Base-by-base conservation (phyloP, 2,329 filamentous ascomycete genomes). In the Purpureocillium takamizusanense region DNA sequence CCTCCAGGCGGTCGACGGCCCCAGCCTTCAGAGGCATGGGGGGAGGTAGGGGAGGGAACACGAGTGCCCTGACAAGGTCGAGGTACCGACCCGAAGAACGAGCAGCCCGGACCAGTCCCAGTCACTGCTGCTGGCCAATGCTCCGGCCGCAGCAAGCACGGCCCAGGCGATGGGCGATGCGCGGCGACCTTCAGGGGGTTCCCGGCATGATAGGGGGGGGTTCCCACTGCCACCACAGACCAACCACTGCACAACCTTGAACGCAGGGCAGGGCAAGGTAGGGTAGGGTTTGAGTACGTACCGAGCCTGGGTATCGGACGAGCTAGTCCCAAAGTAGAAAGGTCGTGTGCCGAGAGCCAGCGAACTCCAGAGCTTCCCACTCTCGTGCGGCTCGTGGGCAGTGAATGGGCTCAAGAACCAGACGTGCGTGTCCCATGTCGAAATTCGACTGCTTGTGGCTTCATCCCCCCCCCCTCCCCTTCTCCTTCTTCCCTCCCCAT, bases 221-320 rank as follows among this genome's bases (percentile, higher is more conserved):
- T n/a, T n/a, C n/a, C 21, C 21, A 25, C 21, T 25, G 21, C 6
- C 21, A 25, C 21, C 21, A 25, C 21, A 10, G 21, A 25, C 6
- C 21, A 10, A 25, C 21, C 21, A 25, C 21, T 6, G 21, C 6
- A 10, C 21, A 25, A 25, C 21, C 21, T 10, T 10, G 6, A 25
- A 25, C 6, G 6, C 21, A 25, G 21, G 6, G 21, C 21, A 25
- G 21, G 5, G 21, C 10, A 31, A 8, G 30, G n/a, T 18, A 36
- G 29, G 23, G 16, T n/a, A 34, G 32, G 4, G 23, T 21, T n/a
- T 25, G 10, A 5, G 9, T 28, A 27, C 29, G 21, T 17, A 29
- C 16, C 21, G 21, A 21, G 39, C 39, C 43, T 35, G 45, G 45
- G 45, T 46, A 41, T 47, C 45, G 45, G 45, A 47, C 37, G 14